Evolutionary conservation across 2,329 filamentous ascomycete genomes (phyloP), one percentile per base, ranked within the genome.

Genomic region (Arthroderma sp.): DNA sequence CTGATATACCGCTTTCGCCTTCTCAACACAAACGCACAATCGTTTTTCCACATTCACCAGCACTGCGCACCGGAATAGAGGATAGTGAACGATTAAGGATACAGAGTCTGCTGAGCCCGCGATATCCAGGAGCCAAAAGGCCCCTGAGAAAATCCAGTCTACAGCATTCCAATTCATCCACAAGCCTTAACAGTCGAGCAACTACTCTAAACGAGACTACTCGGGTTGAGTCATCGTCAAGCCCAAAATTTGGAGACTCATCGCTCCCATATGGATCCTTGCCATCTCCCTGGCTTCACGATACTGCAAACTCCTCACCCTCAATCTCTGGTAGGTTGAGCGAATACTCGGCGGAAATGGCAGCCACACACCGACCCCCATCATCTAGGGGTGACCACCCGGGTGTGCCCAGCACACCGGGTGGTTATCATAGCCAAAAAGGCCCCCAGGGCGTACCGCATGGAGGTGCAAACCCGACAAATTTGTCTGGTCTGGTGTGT

Each of bases 401-500:
- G 41, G 34, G 36, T 34, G 41, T 29, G 36, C 31, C 29, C 45
- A 9, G 11, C 42, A 8, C 37, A 31, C 27, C 36, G 33, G 8
- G 29, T 29, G 30, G 39, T 39, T 10, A 29, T 30, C n/a, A 46
- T 42, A 42, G 34, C 32, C 29, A 29, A 34, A 44, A 15, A 40
- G 15, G 40, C 42, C 38, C 36, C 42, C 15, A 32, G 15, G 10
- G n/a, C 27, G 22, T 30, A 43, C 41, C 4, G n/a, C 41, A 8
- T 32, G 41, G 5, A 22, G 15, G 15, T 22, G 15, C 15, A 22
- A 22, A 22, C 15, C 69, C 75, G n/a, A 70, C 77, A 48, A 77
- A 80, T 49, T 59, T 82, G 29, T 81, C 79, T 4, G 78, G 78
- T 4, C 62, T 83, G 47, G 78, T 82, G 5, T 83, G 79, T 59